Evolutionary conservation across 2,329 filamentous ascomycete species (phyloP).

Genomic region (Arthroderma sp.): DNA sequence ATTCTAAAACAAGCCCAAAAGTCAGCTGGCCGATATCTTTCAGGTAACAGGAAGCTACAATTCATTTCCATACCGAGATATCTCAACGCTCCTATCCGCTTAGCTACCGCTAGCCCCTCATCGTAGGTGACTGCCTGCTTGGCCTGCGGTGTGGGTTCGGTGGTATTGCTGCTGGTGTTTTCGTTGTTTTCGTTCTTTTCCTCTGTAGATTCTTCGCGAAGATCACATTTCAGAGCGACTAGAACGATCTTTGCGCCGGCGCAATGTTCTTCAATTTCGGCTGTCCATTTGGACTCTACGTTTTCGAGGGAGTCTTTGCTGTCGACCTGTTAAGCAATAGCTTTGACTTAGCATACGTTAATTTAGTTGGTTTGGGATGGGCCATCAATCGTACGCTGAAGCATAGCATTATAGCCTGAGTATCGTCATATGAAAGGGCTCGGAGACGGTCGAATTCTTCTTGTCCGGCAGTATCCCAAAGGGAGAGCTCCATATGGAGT

Average conservation of each 20-base stretch:
- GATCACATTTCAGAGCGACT: conserved; percentile 90
- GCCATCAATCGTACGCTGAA: conserved; percentile 52
- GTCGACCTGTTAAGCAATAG: conserved; percentile 51
- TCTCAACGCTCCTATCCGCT: conserved; percentile 79
- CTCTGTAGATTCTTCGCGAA: conserved; percentile 63
- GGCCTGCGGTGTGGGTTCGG: conserved; percentile 21
- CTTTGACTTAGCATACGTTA: not conserved
- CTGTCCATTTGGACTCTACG: conserved; percentile 96
- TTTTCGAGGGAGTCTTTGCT: conserved; percentile 95
- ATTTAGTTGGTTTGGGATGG: not conserved
- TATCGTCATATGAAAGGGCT: conserved; percentile 94
- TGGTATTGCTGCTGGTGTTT: conserved; percentile 3
- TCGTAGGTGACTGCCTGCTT: conserved; percentile 64
- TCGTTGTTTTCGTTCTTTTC: conserved; percentile 39
- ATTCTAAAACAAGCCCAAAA: conserved; percentile 46
- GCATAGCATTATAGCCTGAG: conserved; percentile 96
- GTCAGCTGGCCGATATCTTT: not conserved
- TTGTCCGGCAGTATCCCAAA: conserved; percentile 97
- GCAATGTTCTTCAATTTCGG: conserved; percentile 96
- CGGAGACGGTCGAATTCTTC: conserved; percentile 97
- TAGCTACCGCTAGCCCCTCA: conserved; percentile 77
- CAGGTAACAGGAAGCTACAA: not conserved
- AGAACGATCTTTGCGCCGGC: conserved; percentile 88
- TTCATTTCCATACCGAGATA: conserved; percentile 53
- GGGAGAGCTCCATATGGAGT: conserved; percentile 88